Percentiles rank a stretch among this genome's conserved stretches.
phyloP scores from a whole-genome alignment of 148 eudicot genomes.

The Diospyros kaki region DNA sequence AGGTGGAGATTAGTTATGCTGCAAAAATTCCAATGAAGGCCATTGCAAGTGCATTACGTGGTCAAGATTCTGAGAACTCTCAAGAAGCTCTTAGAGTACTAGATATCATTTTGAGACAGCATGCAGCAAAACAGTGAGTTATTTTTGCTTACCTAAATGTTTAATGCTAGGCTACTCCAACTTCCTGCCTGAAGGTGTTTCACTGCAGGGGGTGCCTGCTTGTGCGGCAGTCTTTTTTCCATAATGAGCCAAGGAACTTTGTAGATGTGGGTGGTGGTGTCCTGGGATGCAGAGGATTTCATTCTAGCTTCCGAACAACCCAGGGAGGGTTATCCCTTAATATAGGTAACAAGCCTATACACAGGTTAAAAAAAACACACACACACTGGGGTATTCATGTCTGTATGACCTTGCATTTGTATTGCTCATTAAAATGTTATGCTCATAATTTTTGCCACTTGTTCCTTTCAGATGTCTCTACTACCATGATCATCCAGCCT shows the following conservation, averaged over 20 bases:
- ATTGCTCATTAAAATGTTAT: background rate
- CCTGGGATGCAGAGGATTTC: constrained; percentile 88
- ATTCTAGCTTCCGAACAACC: constrained; percentile 82
- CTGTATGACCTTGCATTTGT: background rate
- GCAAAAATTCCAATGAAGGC: constrained; percentile 97
- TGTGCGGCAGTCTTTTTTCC: constrained; percentile 89
- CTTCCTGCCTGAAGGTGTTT: background rate
- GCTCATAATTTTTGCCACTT: constrained; percentile 1
- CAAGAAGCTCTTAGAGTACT: constrained; percentile 83
- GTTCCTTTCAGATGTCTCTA: constrained; percentile 68
- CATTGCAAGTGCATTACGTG: constrained; percentile 73
- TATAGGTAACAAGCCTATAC: constrained; percentile 43
- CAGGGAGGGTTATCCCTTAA: constrained; percentile 90
- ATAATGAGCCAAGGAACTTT: constrained; percentile 71
- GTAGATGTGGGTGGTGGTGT: constrained; percentile 91
- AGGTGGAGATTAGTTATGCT: constrained; percentile 88
- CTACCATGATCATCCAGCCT: constrained; percentile 93
- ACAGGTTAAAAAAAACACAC: background rate
- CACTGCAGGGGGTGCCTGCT: constrained; percentile 83
- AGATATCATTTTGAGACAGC: constrained; percentile 89
- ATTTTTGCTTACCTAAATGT: background rate
- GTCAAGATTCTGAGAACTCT: constrained; percentile 82
- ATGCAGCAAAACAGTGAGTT: constrained; percentile 90
- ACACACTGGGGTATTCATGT: background rate
- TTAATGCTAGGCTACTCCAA: background rate